Conservation (phyloP, 129 eudicot genomes). For the Helianthus tuberosus region DNA sequence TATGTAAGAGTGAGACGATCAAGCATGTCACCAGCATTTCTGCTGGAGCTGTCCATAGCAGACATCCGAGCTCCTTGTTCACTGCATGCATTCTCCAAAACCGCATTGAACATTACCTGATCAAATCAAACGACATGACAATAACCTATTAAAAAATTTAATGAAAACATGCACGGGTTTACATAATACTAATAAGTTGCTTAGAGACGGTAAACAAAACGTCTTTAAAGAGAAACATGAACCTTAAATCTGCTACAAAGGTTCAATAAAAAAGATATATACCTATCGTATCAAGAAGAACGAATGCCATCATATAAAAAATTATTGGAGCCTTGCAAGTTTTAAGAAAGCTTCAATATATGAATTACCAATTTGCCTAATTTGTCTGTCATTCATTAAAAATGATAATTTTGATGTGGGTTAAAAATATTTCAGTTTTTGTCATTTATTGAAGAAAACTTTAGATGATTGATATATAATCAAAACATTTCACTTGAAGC, state of each 20-base stretch:
- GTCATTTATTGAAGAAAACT: too few relatives aligned
- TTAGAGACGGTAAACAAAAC: not conserved
- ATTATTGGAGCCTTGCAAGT: not conserved
- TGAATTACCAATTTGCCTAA: not conserved
- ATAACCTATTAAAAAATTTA: not conserved
- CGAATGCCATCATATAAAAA: not conserved
- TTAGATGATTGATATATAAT: too few relatives aligned
- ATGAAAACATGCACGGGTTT: not conserved
- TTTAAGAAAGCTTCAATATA: not conserved
- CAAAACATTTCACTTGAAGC: not conserved
- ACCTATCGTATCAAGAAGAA: not conserved
- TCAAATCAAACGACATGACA: not conserved
- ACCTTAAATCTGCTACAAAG: conserved; percentile 1
- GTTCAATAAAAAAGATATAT: not conserved
- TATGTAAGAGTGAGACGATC: conserved; percentile 96
- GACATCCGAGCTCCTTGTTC: conserved; percentile 99
- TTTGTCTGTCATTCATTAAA: too few relatives aligned
- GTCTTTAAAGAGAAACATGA: not conserved
- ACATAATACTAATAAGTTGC: not conserved
- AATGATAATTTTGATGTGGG: too few relatives aligned
- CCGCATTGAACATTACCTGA: conserved; percentile 95
- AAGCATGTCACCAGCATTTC: conserved; percentile 99
- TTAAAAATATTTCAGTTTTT: not conserved
- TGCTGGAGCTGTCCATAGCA: conserved; percentile 99
- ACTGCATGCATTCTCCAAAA: conserved; percentile 98